phyloP scores from a whole-genome alignment of 169 alveolate species.

The Plasmodium yoelii region DNA sequence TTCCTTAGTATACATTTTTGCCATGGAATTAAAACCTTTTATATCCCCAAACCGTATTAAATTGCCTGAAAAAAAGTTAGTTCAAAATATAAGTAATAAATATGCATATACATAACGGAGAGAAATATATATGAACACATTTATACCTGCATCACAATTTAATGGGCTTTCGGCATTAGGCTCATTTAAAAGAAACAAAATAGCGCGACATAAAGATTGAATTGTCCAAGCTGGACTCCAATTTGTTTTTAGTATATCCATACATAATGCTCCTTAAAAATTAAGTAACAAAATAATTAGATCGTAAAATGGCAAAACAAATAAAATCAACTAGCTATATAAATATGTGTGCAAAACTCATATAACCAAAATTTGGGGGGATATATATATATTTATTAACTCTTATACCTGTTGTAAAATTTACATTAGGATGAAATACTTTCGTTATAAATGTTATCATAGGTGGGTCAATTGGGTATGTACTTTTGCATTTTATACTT shows the following conservation, averaged over 20 bases:
- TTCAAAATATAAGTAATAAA: too few relatives aligned
- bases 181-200: slow-evolving; percentile 89
- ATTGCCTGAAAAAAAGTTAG: slow-evolving; percentile 83
- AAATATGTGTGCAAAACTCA: background rate
- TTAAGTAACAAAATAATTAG: too few relatives aligned
- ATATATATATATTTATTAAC: background rate
- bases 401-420: slow-evolving; percentile 93
- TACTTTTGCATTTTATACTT: slow-evolving; percentile 89
- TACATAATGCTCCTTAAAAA: slow-evolving; percentile 92
- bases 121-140: too few relatives aligned
- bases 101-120: too few relatives aligned
- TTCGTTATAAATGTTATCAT: slow-evolving; percentile 92
- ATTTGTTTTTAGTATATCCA: slow-evolving; percentile 94
- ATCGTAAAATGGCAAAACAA: too few relatives aligned
- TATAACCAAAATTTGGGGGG: too few relatives aligned
- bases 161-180: slow-evolving; percentile 98
- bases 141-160: slow-evolving; percentile 96
- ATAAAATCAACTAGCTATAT: background rate
- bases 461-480: slow-evolving; percentile 97
- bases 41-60: slow-evolving; percentile 94
- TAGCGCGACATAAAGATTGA: slow-evolving; percentile 94
- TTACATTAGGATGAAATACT: slow-evolving; percentile 97
- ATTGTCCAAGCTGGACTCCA: slow-evolving; percentile 98
- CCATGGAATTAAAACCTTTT: slow-evolving; percentile 94
- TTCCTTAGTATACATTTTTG: slow-evolving; percentile 95